Evolutionary conservation across 352 stramenopile genomes (phyloP), one percentile per base, ranked within the genome.

Genomic region (Elongisporangium anandrum): DNA sequence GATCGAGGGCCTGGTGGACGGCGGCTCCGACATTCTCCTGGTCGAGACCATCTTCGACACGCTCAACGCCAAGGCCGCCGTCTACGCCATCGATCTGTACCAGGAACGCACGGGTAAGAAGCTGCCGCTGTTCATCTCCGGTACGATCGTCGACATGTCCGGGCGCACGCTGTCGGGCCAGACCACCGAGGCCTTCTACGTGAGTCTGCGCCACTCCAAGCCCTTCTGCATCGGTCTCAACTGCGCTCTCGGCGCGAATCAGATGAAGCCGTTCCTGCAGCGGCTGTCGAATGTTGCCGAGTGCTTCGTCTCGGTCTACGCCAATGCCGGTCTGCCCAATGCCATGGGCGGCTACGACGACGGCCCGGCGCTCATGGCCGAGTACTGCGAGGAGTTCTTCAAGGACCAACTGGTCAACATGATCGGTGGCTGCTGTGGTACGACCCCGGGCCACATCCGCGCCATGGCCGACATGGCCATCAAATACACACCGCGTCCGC

Each of bases 41-140:
- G 94, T 99, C 0, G 96, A 99, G 73, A 99, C 96, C 5, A 98
- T 99, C 58, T 99, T 99, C 71, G 96, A 99, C 68, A 99, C 96
- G 13, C 79, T 98, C 59, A 99, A 99, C 70, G 95, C 96, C 54
- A 99, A 99, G 78, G 96, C 95, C 19, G 96, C 95, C 2, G 79
- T 98, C 41, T 99, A 97, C 69, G 95, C 95, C 3, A 83, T 98
- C 60, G 85, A 95, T 53, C 81, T 97, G 63, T 98, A 94, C 66
- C 77, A 98, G 59, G 92, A 98, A 60, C 81, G 96, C 21, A 94
- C 74, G 50, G 81, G 84, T 16, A 64, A 94, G 29, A 89, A 96
- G 56, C 88, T 98, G 60, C 96, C 96, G 56, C 79, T 99, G 22
- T 98, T 99, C 75, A 92, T 99, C 49, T 98, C 92, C 49, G 95